A percentile compares a stretch with the other conserved stretches of the same genome.
Evolutionary conservation across 1,284 basidiomycete species (phyloP).

Genomic region (Grifola frondosa): DNA sequence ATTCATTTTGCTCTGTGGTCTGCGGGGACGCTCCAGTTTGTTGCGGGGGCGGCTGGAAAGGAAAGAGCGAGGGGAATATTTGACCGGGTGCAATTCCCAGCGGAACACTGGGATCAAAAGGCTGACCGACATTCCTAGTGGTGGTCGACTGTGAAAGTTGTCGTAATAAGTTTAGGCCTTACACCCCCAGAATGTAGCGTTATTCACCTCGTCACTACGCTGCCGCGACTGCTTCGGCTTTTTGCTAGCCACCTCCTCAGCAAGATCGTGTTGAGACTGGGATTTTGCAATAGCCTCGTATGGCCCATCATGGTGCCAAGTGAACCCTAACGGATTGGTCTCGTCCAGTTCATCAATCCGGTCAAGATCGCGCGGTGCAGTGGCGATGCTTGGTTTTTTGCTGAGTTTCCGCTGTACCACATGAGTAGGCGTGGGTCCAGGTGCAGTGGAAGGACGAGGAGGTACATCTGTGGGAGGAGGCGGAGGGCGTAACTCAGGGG

Average conservation of each 20-base stretch:
- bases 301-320: constrained; percentile 64
- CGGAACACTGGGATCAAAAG: constrained; percentile 12
- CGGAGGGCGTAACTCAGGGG: constrained; percentile 24
- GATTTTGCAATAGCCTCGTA: constrained; percentile 52
- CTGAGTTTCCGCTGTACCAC: constrained; percentile 20
- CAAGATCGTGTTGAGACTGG: constrained; percentile 6
- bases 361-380: constrained; percentile 50
- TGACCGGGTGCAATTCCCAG: constrained; percentile 29
- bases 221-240: no score
- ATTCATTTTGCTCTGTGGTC: constrained; percentile 8
- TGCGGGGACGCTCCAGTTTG: constrained; percentile 6
- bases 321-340: constrained; percentile 59
- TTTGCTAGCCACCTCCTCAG: no score
- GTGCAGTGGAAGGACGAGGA: constrained; percentile 21
- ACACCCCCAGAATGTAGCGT: no score
- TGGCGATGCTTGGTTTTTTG: constrained; percentile 24
- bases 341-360: constrained; percentile 75
- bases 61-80: constrained; percentile 28
- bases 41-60: constrained; percentile 12
- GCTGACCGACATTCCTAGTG: no score
- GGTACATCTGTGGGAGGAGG: constrained; percentile 20
- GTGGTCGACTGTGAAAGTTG: no score
- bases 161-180: no score
- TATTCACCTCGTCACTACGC: no score
- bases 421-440: constrained; percentile 9